These are phyloP conservation scores for Lentinus polychrous DNA, from an alignment of 1,284 basidiomycete genomes.

Conservation along the genomic window DNA sequence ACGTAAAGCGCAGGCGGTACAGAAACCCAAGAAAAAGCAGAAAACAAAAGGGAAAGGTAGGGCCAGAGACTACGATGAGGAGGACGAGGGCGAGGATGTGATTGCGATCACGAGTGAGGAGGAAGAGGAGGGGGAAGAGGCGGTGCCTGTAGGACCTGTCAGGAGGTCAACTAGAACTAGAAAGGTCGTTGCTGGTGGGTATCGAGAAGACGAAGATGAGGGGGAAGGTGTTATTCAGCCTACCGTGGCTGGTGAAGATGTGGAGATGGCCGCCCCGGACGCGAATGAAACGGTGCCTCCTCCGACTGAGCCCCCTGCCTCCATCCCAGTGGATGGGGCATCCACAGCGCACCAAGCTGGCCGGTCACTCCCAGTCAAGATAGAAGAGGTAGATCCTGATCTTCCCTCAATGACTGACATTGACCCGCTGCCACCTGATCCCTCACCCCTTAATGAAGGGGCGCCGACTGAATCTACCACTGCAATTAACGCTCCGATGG, in stretches of 20 bases:
- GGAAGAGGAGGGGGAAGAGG: constrained; percentile 22
- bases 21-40: constrained; percentile 34
- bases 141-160: constrained; percentile 2
- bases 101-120: constrained; percentile 19
- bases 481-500: not conserved
- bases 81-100: constrained; percentile 21
- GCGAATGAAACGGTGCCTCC: constrained; percentile 11
- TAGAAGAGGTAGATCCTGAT: not conserved
- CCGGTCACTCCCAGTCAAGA: not conserved
- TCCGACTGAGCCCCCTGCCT: constrained; percentile 2
- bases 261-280: not conserved
- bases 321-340: constrained; percentile 13
- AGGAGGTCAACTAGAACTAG: constrained; percentile 19
- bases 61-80: constrained; percentile 11
- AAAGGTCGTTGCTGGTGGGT: constrained; percentile 16
- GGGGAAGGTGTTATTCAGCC: constrained; percentile 5
- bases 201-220: constrained; percentile 20
- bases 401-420: not conserved
- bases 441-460: not conserved
- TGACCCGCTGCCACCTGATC: not conserved
- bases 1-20: constrained; percentile 9
- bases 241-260: constrained; percentile 2
- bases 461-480: not conserved
- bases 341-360: not conserved
- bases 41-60: constrained; percentile 37